Evolutionary conservation across 371 early-diverging fungal genomes (phyloP).

Genomic region (Actinomortierella wolfii): DNA sequence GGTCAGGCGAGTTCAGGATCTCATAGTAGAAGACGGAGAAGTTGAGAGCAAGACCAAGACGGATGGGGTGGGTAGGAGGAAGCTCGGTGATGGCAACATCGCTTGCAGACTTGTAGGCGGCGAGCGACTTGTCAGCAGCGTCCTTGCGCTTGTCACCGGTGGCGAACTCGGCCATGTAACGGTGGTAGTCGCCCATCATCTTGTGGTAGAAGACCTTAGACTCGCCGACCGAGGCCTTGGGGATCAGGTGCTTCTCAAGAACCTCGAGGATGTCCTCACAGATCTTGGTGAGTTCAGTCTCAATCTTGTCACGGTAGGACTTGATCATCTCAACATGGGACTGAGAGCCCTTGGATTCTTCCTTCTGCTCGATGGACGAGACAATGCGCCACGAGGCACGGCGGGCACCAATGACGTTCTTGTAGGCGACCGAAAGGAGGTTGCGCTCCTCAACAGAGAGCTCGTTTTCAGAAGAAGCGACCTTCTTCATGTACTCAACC

Average conservation of each 20-base stretch:
- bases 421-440: conserved; percentile 98
- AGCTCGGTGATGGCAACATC: conserved; percentile 94
- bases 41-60: conserved; percentile 99
- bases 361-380: conserved; percentile 98
- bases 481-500: conserved; percentile 94
- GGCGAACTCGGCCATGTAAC: conserved; percentile 99
- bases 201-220: conserved; percentile 99
- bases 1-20: conserved; percentile 98
- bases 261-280: conserved; percentile 96
- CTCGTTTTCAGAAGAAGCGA: conserved; percentile 72
- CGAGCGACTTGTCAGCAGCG: conserved; percentile 88
- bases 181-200: conserved; percentile 99
- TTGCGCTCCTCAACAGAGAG: conserved; percentile 98
- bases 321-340: conserved; percentile 88
- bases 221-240: conserved; percentile 87
- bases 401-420: conserved; percentile 99
- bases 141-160: conserved; percentile 86
- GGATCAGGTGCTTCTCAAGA: conserved; percentile 90
- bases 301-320: conserved; percentile 92
- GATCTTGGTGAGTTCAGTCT: conserved; percentile 92
- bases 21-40: conserved; percentile 99
- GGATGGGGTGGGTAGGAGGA: conserved; percentile 98
- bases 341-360: conserved; percentile 90
- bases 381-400: conserved; percentile 99
- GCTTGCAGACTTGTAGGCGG: conserved; percentile 97